Evolutionary conservation across 1,284 basidiomycete genomes (phyloP), one percentile per base, ranked within the genome.

Genomic region (Crucibulum parvulum): DNA sequence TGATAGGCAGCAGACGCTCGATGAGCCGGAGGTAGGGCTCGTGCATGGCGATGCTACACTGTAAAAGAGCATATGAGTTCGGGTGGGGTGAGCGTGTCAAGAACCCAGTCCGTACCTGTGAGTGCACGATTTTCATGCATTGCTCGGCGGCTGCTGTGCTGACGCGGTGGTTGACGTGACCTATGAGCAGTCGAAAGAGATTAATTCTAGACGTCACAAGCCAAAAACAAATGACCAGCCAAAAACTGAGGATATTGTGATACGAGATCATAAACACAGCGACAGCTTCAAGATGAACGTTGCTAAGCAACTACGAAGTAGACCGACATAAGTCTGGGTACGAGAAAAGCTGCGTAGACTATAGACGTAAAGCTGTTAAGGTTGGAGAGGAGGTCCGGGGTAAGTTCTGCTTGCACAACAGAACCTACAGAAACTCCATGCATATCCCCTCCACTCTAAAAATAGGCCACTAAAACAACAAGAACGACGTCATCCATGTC

Each of bases 111-210:
- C 66, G 7, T 63, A 82, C 82, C 79, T 96, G 94, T 43, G 84
- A 88, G 68, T 96, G 94, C 10, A 94, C 91, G 60, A 96, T 83
- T 38, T 86, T 86, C 79, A 88, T 85, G 73, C 92, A 93, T 75
- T 97, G 95, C 41, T 92, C 87, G 15, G 93, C 92, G 1, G 94
- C 95, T 10, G 94, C 94, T 65, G 87, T 84, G 75, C 92, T 94
- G 64, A 97, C 87, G 71, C 87, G 88, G 0, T 94, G 94, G 75
- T 97, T 93, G 69, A 91, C 95, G 72, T 95, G 94, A 10, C 95
- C 94, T 93, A 11, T 15, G n/a, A 16, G 5, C 15, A 36, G 41
- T 16, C 7, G 47, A 7, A 16, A n/a, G 16, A 34, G 16, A 13
- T 18, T 7, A 34, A 34, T 50, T 13, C 13, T 13, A 7, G 34